phyloP scores from a whole-genome alignment of 108 stramenopile species.

The Bacterosira constricta region DNA sequence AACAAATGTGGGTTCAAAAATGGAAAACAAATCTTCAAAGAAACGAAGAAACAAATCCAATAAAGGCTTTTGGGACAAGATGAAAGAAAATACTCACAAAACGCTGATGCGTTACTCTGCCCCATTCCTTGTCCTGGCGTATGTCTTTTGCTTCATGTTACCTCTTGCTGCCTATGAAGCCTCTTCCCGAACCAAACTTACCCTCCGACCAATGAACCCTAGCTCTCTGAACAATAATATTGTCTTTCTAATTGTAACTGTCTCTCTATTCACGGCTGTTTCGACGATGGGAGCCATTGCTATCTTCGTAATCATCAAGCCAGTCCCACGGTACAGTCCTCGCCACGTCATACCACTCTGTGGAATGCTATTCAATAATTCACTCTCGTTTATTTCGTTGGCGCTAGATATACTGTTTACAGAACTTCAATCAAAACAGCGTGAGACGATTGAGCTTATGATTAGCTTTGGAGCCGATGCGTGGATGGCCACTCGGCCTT shows the following conservation, averaged over 20 bases:
- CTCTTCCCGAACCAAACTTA: constrained; percentile 28
- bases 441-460: constrained; percentile 40
- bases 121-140: constrained; percentile 12
- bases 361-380: constrained; percentile 53
- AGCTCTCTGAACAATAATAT: not conserved
- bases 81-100: too few relatives aligned
- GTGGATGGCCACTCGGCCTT: constrained; percentile 35
- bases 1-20: not conserved
- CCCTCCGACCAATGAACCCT: not conserved
- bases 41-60: not conserved
- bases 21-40: not conserved
- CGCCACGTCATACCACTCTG: constrained; percentile 44
- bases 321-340: constrained; percentile 38
- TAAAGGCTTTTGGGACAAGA: too few relatives aligned
- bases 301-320: constrained; percentile 28
- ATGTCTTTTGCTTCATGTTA: constrained; percentile 39
- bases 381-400: constrained; percentile 24
- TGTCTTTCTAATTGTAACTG: constrained; percentile 19
- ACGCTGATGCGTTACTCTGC: not conserved
- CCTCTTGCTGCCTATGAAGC: constrained; percentile 44
- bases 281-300: constrained; percentile 14
- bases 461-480: constrained; percentile 38
- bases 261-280: constrained; percentile 23
- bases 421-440: constrained; percentile 22
- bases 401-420: constrained; percentile 26